Conservation (phyloP, 2,329 filamentous ascomycete species). For the Coniochaeta sp. region DNA sequence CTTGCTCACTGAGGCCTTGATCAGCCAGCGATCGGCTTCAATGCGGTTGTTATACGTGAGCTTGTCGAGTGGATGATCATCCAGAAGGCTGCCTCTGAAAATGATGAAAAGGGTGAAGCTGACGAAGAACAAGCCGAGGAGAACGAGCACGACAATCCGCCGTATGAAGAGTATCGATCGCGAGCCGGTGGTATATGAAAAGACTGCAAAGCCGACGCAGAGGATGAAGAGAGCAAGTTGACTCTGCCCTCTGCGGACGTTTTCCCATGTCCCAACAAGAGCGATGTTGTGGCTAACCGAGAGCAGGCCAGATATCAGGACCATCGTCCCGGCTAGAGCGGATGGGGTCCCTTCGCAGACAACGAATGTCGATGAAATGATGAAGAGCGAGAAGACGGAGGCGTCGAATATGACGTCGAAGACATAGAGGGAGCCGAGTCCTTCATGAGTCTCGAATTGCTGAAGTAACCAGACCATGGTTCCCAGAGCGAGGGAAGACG, state of each 20-base stretch:
- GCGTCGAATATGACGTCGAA: conserved; percentile 44
- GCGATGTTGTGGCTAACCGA: conserved; percentile 27
- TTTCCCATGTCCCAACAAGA: conserved; percentile 37
- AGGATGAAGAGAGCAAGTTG: conserved; percentile 32
- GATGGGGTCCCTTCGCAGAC: conserved; percentile 39
- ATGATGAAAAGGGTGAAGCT: conserved; percentile 28
- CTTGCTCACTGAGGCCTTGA: conserved; percentile 37
- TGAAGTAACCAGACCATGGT: conserved; percentile 15
- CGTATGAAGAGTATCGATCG: conserved; percentile 34
- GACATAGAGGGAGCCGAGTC: conserved; percentile 29
- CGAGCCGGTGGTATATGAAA: conserved; percentile 36
- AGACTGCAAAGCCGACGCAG: conserved; percentile 32
- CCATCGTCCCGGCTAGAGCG: conserved; percentile 33
- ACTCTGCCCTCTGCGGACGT: conserved; percentile 27
- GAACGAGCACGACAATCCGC: conserved; percentile 29
- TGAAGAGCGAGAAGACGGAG: conserved; percentile 33
- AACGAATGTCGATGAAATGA: conserved; percentile 38
- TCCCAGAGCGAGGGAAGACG: conserved; percentile 30
- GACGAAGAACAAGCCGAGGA: conserved; percentile 30
- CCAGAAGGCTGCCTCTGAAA: conserved; percentile 19
- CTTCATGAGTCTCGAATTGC: conserved; percentile 24
- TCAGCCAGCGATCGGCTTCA: conserved; percentile 41
- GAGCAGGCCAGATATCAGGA: conserved; percentile 33
- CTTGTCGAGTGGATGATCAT: conserved; percentile 38
- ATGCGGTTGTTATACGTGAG: conserved; percentile 42